Base-by-base conservation (phyloP, 306 rosid species). In the Styphnolobium japonicum region DNA sequence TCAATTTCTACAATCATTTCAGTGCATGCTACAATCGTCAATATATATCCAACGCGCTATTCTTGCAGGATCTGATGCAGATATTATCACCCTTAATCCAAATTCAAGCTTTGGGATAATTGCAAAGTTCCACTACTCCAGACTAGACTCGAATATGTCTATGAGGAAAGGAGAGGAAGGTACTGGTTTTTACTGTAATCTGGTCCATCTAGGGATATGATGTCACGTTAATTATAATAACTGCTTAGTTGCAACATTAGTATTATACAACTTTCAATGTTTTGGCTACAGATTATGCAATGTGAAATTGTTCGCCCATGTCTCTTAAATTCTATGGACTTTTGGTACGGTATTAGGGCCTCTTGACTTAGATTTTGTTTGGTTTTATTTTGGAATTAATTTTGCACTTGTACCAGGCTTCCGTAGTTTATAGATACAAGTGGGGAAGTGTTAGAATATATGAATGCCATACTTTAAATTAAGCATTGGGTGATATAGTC, bases 1-100 rank as follows among this genome's bases (percentile, higher is more conserved):
- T 67, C 11, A 12, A 6, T 66, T 81, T 67, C 46, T 66, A 34
- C 71, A 14, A 36, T 66, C 67, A 68, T 82, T 82, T 77, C 89
- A 94, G 98, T 86, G 97, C n/a, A n/a, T n/a, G n/a, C 98, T 66
- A 87, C 86, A 85, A 89, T 88, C 86, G 92, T 94, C 89, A 94
- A 94, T 85, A 86, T 94, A 85, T 94, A 92, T 87, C 98, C 98
- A 91, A 85, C 90, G 93, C 12, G 93, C 89, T 6, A 85, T 89
- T 75, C 89, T 86, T 69, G 84, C 88, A 8, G 98, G 98, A 62
- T 92, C 97, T 52, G 98, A 94, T 91, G 98, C 98, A 75, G 98
- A 94, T 85, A 91, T 94, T 69, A 92, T 94, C 73, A 88, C 92
- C 84, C 87, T 94, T 56, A 89, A 92, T 83, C 98, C 97, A 82